Evolutionary conservation across 2,329 filamentous ascomycete genomes (phyloP), one percentile per base, ranked within the genome.

Genomic region (Xylariaceae sp.): DNA sequence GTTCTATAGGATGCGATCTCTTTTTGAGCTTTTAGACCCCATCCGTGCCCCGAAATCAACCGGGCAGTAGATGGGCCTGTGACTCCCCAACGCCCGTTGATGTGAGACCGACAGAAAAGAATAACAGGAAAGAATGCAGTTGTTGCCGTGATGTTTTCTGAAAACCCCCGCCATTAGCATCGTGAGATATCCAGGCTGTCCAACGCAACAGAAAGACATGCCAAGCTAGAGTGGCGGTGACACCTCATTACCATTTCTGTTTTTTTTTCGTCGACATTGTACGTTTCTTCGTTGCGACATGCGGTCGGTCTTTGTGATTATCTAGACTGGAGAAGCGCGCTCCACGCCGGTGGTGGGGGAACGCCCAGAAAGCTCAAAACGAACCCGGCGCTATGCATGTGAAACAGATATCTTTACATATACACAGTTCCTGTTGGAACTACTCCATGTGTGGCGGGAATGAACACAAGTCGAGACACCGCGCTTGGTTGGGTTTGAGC

Each of bases 381-480:
- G 61, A 64, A 68, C 61, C 68, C 67, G 62, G 68, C 70, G 71
- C 69, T 71, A 72, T 72, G 70, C 70, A 72, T 65, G 61, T 64
- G 55, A 67, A 68, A 69, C 64, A 64, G 54, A 67, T 66, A 64
- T 65, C 60, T 65, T 59, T 58, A 65, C 63, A 65, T 66, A 65
- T 67, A 69, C 64, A 69, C 64, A 59, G 56, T 57, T 60, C 60
- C 55, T 37, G 44, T 41, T 47, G 47, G 47, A 56, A 55, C 54
- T 44, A 40, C 32, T 42, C 44, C 37, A 29, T 55, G 39, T 55
- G 26, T 26, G 34, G 39, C 41, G 36, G 36, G 40, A 22, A 19
- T 43, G 36, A 36, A 9, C 29, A 22, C 15, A 15, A 5, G n/a
- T 21, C 12, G 37, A 42, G 29, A 39, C 32, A 44, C 41, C 36